phyloP scores from a whole-genome alignment of 2,329 filamentous ascomycete genomes.

The Cytospora paraplurivora region DNA sequence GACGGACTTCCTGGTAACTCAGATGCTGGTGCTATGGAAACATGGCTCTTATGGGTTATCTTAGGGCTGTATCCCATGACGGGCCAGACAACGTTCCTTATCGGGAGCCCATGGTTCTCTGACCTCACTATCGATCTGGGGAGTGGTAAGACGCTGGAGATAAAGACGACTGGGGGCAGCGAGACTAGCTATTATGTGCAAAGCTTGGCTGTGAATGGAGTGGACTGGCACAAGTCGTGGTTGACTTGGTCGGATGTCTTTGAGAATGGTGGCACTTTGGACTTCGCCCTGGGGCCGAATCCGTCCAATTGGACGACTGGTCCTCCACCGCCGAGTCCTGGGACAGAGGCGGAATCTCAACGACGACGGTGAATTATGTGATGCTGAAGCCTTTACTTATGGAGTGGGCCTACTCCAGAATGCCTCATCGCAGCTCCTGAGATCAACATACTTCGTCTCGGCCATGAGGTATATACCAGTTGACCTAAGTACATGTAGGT shows the following conservation, averaged over 20 bases:
- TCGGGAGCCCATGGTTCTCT: slow-evolving; percentile 65
- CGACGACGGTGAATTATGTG: slow-evolving; percentile 6
- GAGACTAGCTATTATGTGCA: slow-evolving; percentile 63
- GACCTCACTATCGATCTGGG: slow-evolving; percentile 62
- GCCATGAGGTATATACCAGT: no score
- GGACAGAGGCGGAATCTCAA: slow-evolving; percentile 34
- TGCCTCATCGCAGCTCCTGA: no score
- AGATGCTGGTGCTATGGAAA: slow-evolving; percentile 74
- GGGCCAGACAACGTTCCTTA: slow-evolving; percentile 67
- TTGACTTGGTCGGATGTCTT: slow-evolving; percentile 68
- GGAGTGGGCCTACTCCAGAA: no score
- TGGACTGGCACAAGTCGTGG: slow-evolving; percentile 65
- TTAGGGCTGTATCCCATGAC: slow-evolving; percentile 69
- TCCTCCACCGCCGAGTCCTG: slow-evolving; percentile 62
- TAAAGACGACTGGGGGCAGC: slow-evolving; percentile 52
- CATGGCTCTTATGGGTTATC: slow-evolving; percentile 69
- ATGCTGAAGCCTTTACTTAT: not conserved
- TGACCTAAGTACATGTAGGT: no score
- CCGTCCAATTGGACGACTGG: slow-evolving; percentile 61
- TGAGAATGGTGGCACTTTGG: slow-evolving; percentile 61
- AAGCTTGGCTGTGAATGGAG: slow-evolving; percentile 65
- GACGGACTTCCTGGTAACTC: slow-evolving; percentile 68
- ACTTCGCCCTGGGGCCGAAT: slow-evolving; percentile 62
- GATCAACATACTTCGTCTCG: no score
- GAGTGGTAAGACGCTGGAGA: slow-evolving; percentile 49